Evolutionary conservation across 1,284 basidiomycete genomes (phyloP), one percentile per base, ranked within the genome.

Genomic region (Porodaedalea pini): DNA sequence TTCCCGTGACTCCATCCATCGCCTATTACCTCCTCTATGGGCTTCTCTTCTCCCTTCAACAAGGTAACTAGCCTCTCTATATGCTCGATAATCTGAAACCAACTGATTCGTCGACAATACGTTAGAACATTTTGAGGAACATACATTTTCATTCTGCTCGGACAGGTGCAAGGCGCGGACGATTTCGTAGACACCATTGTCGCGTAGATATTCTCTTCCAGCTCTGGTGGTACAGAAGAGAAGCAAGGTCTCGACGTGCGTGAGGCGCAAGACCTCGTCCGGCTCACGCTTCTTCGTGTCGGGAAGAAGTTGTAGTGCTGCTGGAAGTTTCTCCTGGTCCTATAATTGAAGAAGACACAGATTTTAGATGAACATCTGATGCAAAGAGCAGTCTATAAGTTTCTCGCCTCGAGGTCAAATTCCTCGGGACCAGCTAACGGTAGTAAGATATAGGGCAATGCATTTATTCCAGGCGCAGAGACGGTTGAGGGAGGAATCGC

Each of bases 401-500:
- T 4, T 65, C 74, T 58, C 63, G 90, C 91, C 63, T 96, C 94
- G 1, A 94, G 77, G 60, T 96, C 92, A 61, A 92, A 86, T 70
- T 98, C 96, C 70, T 98, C 94, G 0, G 94, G 90, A 3, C 95
- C 95, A 61, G 95, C 94, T 2, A 99, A 79, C 0, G 96, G 96
- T 3, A 96, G 80, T 1, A 99, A 77, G 8, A 99, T 78, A 65
- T 85, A 89, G 0, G 91, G 87, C 3, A 97, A 76, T 4, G 88
- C 81, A 69, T 93, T 88, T 50, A 96, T 84, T 1, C 92, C 92
- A 6, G 89, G 85, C 1, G 88, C 90, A 11, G 70, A 72, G 4
- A 68, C 64, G n/a, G 70, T 74, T 13, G 85, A 85, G 0, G 85
- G 81, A 2, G 79, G 77, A 0, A 85, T 76, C 1, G 75, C 63